Evolutionary conservation across 495 filamentous ascomycete species (phyloP).

Genomic region (Bombardia bombarda): DNA sequence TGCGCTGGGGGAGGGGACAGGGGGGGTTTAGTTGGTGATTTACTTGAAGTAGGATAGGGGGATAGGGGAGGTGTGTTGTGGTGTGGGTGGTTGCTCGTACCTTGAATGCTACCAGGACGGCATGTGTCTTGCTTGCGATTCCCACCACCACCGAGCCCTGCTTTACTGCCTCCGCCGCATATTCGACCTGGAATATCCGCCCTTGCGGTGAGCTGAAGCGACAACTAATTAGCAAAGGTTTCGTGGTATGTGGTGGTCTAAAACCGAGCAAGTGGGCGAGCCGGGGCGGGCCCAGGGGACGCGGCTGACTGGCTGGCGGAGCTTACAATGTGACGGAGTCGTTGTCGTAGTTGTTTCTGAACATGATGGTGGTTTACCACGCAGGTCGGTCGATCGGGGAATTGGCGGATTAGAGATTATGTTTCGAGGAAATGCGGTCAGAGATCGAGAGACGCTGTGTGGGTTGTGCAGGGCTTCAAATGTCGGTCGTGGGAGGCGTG

Average conservation of each 20-base stretch:
- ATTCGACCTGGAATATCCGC: slow-evolving; percentile 99
- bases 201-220: slow-evolving; percentile 84
- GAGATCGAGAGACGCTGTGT: too few species aligned
- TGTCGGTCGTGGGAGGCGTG: not conserved
- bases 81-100: slow-evolving; percentile 44
- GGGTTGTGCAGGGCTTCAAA: too few species aligned
- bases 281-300: not conserved
- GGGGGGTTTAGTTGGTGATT: slow-evolving; percentile 5
- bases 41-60: not conserved
- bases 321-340: slow-evolving; percentile 97
- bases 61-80: too few species aligned
- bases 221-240: slow-evolving; percentile 9
- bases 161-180: slow-evolving; percentile 97
- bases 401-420: too few species aligned
- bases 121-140: slow-evolving; percentile 94
- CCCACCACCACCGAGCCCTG: slow-evolving; percentile 97
- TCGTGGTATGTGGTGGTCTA: too few species aligned
- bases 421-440: too few species aligned
- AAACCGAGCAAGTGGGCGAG: too few species aligned
- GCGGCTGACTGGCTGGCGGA: not conserved
- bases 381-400: too few species aligned
- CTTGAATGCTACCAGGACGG: slow-evolving; percentile 93
- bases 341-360: slow-evolving; percentile 99
- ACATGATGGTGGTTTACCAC: slow-evolving; percentile 70
- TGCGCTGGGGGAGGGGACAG: slow-evolving; percentile 52